A percentile compares a stretch with the other conserved stretches of the same genome.
Evolutionary conservation across 306 rosid species (phyloP).

Genomic region (Medicago lupulina): DNA sequence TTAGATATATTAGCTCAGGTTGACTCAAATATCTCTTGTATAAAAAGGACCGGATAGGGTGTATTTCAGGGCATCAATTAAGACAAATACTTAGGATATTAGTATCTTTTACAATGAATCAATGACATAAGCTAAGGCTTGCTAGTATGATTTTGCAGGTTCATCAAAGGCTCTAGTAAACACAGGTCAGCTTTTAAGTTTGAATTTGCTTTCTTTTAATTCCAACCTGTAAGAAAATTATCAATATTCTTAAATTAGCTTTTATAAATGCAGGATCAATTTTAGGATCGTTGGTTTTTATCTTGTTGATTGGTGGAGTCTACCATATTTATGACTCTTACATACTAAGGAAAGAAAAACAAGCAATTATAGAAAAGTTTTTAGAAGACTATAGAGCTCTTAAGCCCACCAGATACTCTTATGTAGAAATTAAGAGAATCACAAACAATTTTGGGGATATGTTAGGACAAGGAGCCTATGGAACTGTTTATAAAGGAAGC

Average conservation of each 20-base stretch:
- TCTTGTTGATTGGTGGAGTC: too few relatives aligned
- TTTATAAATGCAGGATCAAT: conserved; percentile 31
- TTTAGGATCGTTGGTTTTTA: too few relatives aligned
- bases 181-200: conserved; percentile 38
- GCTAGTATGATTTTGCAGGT: conserved; percentile 34
- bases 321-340: neutral
- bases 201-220: neutral
- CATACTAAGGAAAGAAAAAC: conserved; percentile 17
- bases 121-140: neutral
- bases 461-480: conserved; percentile 50
- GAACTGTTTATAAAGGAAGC: conserved; percentile 46
- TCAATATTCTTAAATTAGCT: neutral
- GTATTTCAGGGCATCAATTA: too few relatives aligned
- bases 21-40: too few relatives aligned
- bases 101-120: too few relatives aligned
- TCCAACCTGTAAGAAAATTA: neutral
- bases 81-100: too few relatives aligned
- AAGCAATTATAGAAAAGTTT: conserved; percentile 37
- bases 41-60: too few relatives aligned
- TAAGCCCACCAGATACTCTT: conserved; percentile 54
- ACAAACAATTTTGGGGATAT: conserved; percentile 17
- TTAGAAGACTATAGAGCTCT: conserved; percentile 50
- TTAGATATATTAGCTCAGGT: too few relatives aligned
- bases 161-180: conserved; percentile 1
- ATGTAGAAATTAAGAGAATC: conserved; percentile 32